phyloP scores from a whole-genome alignment of 306 rosid genomes.

The Malus orientalis region DNA sequence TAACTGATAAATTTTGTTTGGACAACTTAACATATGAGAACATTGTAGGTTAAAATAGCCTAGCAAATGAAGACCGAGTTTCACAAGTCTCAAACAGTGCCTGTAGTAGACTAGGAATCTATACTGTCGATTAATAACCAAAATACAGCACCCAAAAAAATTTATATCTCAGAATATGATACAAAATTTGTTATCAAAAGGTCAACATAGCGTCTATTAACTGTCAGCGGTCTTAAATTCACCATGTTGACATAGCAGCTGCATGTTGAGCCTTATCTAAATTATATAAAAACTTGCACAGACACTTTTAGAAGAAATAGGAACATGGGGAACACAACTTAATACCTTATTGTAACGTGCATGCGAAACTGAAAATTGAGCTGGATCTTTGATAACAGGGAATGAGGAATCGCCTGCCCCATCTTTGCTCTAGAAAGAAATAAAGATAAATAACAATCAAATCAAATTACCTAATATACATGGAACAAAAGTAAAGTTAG shows the following conservation, averaged over 20 bases:
- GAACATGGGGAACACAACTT: not conserved
- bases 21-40: not conserved
- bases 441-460: conserved; percentile 14
- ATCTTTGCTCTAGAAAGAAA: conserved; percentile 59
- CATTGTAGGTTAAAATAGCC: not conserved
- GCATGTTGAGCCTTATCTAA: not conserved
- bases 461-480: conserved; percentile 8
- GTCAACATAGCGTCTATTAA: not conserved
- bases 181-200: not conserved
- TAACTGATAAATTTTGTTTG: not conserved
- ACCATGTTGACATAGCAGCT: not conserved
- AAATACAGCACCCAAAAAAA: not conserved
- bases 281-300: not conserved
- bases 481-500: conserved; percentile 2
- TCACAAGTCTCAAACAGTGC: not conserved
- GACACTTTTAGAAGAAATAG: not conserved
- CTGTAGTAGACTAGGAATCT: not conserved
- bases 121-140: not conserved
- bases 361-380: conserved; percentile 84
- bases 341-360: conserved; percentile 94
- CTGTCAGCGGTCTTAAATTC: not conserved
- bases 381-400: conserved; percentile 75
- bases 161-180: not conserved
- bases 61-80: not conserved
- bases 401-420: conserved; percentile 83